A percentile compares a stretch with the other conserved stretches of the same genome.
Evolutionary conservation across 257 asterid species (phyloP).

Genomic region (Schizonepeta tenuifolia): DNA sequence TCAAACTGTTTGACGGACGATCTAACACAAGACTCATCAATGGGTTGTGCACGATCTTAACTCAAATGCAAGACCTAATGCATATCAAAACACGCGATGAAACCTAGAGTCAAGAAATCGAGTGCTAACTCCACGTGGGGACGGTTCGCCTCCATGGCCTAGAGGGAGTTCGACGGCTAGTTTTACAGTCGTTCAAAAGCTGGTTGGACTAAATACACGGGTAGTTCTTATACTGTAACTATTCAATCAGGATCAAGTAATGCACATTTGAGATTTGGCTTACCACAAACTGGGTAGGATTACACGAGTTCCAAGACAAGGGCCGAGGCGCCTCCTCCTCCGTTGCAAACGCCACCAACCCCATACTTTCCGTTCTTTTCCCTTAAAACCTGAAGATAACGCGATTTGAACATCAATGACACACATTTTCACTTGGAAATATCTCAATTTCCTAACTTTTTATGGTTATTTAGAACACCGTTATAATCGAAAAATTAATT

Average conservation of each 20-base stretch:
- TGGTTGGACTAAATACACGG: neutral
- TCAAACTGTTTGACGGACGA: neutral
- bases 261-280: conserved; percentile 14
- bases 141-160: neutral
- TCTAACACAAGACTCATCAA: neutral
- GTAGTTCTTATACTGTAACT: neutral
- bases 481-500: neutral
- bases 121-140: no score
- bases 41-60: neutral
- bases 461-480: neutral
- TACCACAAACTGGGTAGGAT: conserved; percentile 37
- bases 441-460: neutral
- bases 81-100: neutral
- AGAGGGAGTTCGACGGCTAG: neutral
- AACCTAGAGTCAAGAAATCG: neutral
- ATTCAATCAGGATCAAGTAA: neutral
- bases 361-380: conserved; percentile 84
- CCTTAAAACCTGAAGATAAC: conserved; percentile 66
- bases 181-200: neutral
- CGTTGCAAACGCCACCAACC: conserved; percentile 93
- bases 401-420: conserved; percentile 14
- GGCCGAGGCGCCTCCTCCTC: conserved; percentile 99
- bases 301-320: conserved; percentile 80
- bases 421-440: neutral
- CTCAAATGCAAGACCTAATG: neutral